phyloP scores from a whole-genome alignment of 331 rosid genomes.

The Spiraea crenata region DNA sequence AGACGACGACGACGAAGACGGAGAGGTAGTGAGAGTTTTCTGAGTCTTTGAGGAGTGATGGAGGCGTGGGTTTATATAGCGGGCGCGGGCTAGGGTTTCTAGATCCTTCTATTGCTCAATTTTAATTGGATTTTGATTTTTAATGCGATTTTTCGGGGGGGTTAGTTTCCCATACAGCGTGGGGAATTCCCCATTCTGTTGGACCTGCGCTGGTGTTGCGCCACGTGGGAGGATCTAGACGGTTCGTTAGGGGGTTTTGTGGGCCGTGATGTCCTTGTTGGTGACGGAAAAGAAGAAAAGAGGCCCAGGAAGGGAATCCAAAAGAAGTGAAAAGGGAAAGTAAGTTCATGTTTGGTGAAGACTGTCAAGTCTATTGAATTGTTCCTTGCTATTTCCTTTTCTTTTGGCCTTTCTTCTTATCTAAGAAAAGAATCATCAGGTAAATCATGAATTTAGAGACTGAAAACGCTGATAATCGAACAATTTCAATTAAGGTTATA shows the following conservation, averaged over 20 bases:
- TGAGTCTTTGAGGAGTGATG: not conserved
- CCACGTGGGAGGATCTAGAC: not conserved
- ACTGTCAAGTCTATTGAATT: not conserved
- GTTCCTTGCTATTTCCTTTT: not conserved
- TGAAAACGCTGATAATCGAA: too few species aligned
- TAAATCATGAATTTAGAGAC: too few species aligned
- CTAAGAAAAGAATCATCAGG: not conserved
- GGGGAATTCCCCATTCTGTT: not conserved
- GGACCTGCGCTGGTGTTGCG: not conserved
- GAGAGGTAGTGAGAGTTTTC: not conserved
- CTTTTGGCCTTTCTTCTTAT: not conserved
- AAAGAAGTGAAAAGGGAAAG: not conserved
- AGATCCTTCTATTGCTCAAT: constrained; percentile 46
- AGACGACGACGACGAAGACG: too few species aligned
- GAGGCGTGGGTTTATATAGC: constrained; percentile 30
- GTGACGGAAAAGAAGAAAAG: not conserved
- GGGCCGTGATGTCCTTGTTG: not conserved
- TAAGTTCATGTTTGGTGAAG: not conserved
- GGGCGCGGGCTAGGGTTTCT: constrained; percentile 45
- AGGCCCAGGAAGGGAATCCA: not conserved
- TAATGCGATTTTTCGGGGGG: not conserved
- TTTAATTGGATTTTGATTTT: constrained; percentile 1
- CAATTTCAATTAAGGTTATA: too few species aligned
- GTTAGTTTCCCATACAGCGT: not conserved
- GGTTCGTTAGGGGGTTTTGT: not conserved